These are phyloP conservation scores for Wilcoxina mikolae DNA, from an alignment of 495 filamentous ascomycete genomes.

Conservation along the genomic window DNA sequence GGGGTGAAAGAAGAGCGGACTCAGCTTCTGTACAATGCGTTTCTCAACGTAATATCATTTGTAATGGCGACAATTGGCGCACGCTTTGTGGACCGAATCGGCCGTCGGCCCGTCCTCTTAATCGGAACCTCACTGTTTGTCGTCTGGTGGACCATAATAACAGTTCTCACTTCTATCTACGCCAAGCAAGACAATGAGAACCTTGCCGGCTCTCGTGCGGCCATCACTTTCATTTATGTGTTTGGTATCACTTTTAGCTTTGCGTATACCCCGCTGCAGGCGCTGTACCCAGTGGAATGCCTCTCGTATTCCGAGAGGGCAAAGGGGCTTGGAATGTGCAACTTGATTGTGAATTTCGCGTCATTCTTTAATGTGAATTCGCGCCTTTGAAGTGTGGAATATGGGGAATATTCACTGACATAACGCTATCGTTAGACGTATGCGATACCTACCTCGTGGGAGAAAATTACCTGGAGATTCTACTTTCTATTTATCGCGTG, in stretches of 20 bases:
- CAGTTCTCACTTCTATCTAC: conserved; percentile 32
- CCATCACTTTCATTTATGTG: conserved; percentile 28
- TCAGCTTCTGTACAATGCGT: conserved; percentile 38
- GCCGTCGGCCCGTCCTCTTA: conserved; percentile 47
- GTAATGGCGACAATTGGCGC: conserved; percentile 53
- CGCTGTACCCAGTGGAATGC: conserved; percentile 55
- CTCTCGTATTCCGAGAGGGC: conserved; percentile 48
- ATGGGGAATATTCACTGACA: background rate
- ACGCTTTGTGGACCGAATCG: conserved; percentile 49
- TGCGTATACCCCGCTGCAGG: conserved; percentile 34
- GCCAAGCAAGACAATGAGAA: conserved; percentile 31
- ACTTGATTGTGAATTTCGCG: conserved; percentile 41
- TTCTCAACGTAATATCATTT: conserved; percentile 53
- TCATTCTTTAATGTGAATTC: conserved; percentile 43
- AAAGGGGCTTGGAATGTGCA: conserved; percentile 49
- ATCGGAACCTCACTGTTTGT: conserved; percentile 40
- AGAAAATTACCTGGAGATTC: conserved; percentile 24
- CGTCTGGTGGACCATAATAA: conserved; percentile 44
- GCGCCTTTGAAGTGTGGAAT: too few relatives aligned
- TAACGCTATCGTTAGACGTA: background rate
- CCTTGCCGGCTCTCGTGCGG: conserved; percentile 32
- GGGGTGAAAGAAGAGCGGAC: conserved; percentile 38
- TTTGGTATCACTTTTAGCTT: conserved; percentile 29
- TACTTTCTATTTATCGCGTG: conserved; percentile 29
- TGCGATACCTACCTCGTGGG: conserved; percentile 23